These are phyloP conservation scores for Fusarium albidum DNA, from an alignment of 2,329 filamentous ascomycete genomes.

Conservation along the genomic window DNA sequence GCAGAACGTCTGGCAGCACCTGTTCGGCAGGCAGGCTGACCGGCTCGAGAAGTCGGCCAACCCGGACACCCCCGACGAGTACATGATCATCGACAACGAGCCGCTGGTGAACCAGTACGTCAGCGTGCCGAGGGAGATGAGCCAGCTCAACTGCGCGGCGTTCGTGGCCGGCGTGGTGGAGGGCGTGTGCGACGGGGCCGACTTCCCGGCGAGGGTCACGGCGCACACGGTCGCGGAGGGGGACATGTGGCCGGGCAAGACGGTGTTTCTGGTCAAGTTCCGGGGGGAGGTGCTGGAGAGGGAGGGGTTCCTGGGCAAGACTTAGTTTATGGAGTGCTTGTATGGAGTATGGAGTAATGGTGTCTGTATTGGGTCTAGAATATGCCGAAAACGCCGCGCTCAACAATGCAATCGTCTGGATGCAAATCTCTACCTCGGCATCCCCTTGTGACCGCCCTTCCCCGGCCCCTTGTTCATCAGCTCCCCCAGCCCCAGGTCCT, in stretches of 20 bases:
- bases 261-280: constrained; percentile 95
- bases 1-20: constrained; percentile 87
- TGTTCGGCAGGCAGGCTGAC: constrained; percentile 91
- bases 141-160: constrained; percentile 93
- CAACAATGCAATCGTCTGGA: background rate
- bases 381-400: background rate
- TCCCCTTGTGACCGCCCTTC: constrained; percentile 21
- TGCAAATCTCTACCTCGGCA: constrained; percentile 33
- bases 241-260: constrained; percentile 95
- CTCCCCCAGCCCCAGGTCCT: constrained; percentile 76
- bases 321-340: too few relatives aligned
- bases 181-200: constrained; percentile 92
- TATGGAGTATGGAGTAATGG: background rate
- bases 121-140: constrained; percentile 93
- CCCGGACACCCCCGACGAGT: constrained; percentile 86
- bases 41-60: constrained; percentile 88
- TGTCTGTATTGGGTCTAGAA: too few relatives aligned
- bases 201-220: constrained; percentile 87
- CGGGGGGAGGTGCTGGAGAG: constrained; percentile 89
- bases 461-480: constrained; percentile 71
- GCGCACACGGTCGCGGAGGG: constrained; percentile 80
- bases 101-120: constrained; percentile 95
- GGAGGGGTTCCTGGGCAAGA: constrained; percentile 80
- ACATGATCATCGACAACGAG: constrained; percentile 99
- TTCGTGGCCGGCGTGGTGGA: constrained; percentile 96